Conservation (phyloP, 2,329 filamentous ascomycete genomes). For the Verticillium nonalfalfae region DNA sequence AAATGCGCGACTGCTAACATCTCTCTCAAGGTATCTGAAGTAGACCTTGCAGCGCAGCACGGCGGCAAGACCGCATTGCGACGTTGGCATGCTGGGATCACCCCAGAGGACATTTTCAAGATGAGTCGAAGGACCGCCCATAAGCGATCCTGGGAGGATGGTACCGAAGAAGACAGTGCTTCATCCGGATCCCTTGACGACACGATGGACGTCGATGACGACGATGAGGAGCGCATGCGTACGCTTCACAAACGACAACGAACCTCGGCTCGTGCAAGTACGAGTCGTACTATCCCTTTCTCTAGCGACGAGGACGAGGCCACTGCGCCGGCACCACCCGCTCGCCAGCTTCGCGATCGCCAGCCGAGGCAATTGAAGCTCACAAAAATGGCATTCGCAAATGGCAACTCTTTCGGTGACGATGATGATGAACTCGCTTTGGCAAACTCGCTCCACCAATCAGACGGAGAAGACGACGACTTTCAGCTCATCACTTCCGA, state of each 20-base stretch:
- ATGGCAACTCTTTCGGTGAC: slow-evolving; percentile 5
- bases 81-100: background rate
- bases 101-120: background rate
- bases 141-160: background rate
- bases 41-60: background rate
- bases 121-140: background rate
- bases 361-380: slow-evolving; percentile 16
- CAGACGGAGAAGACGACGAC: slow-evolving; percentile 25
- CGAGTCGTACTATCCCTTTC: background rate
- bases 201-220: slow-evolving; percentile 3
- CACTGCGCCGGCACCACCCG: background rate
- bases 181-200: background rate
- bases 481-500: slow-evolving; percentile 31
- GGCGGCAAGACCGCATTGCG: background rate
- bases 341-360: slow-evolving; percentile 11
- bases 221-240: background rate
- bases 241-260: slow-evolving; percentile 5
- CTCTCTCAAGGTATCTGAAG: background rate
- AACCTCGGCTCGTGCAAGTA: background rate
- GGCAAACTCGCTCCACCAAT: slow-evolving; percentile 12
- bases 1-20: background rate
- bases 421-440: slow-evolving; percentile 23
- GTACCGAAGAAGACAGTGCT: slow-evolving; percentile 1
- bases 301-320: slow-evolving; percentile 2
- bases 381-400: slow-evolving; percentile 18